Conservation (phyloP, 371 early-diverging fungal genomes). For the Coemansia sp. region DNA sequence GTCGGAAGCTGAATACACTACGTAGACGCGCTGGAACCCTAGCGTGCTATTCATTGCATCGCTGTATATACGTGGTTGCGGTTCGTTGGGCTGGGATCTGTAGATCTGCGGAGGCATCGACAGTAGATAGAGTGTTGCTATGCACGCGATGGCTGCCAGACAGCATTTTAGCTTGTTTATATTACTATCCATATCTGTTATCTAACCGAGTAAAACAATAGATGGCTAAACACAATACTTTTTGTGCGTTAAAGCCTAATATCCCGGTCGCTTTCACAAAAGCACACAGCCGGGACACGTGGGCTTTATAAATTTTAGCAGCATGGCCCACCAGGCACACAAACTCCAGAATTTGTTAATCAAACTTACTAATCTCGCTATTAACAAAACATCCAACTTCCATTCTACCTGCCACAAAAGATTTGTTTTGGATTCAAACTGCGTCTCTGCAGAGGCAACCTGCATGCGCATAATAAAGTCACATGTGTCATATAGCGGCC, state of each 20-base stretch:
- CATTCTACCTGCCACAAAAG: not conserved
- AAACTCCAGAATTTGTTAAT: too few relatives aligned
- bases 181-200: not conserved
- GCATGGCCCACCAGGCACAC: too few relatives aligned
- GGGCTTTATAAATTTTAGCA: too few relatives aligned
- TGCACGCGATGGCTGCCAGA: not conserved
- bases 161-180: not conserved
- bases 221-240: not conserved
- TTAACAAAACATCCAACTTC: too few relatives aligned
- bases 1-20: not conserved
- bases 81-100: not conserved
- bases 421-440: not conserved
- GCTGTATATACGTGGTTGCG: not conserved
- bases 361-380: too few relatives aligned
- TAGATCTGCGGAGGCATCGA: not conserved
- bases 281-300: too few relatives aligned
- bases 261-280: too few relatives aligned
- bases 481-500: not conserved
- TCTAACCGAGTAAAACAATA: not conserved
- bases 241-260: too few relatives aligned
- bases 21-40: conserved; percentile 28
- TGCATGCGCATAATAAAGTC: not conserved
- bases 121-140: not conserved
- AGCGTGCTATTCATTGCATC: conserved; percentile 23
- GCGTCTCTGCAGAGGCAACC: not conserved